Evolutionary conservation across 106 monocot genomes (phyloP), one percentile per base, ranked within the genome.

Genomic region (Allium sativum): DNA sequence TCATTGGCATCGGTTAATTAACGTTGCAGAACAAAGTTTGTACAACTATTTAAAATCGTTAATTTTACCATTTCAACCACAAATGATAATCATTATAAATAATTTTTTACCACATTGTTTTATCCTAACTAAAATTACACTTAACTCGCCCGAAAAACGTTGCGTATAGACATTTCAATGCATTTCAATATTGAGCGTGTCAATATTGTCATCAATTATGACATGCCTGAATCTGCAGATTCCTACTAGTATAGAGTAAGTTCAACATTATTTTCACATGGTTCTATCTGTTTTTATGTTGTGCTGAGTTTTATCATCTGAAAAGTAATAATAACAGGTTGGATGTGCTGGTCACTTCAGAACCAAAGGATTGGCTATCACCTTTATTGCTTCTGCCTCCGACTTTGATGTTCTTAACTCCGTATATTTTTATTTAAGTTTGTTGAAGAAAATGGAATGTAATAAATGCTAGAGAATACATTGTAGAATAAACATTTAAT

Each of bases 151-250:
- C n/a, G n/a, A n/a, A n/a, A n/a, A n/a, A n/a, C n/a, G n/a, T n/a
- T n/a, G n/a, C n/a, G n/a, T n/a, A n/a, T n/a, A n/a, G n/a, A n/a
- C n/a, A n/a, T n/a, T n/a, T n/a, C n/a, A n/a, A n/a, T n/a, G n/a
- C n/a, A n/a, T n/a, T n/a, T n/a, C n/a, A n/a, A 99, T 64, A 99
- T 99, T 62, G 98, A 99, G 71, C 92, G 98, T n/a, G 98, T 99
- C 51, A 99, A 99, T 81, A 99, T 99, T 66, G 98, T 99, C 5
- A 88, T 99, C 40, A 99, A 92, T 66, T 99, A 99, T 72, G 98
- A 99, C 64, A 99, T 99, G 98, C 98, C 98, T 55, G 98, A 99
- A 79, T 99, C 98, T 55, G 92, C 98, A 18, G 98, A 99, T 18
- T 85, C 98, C 19, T 99, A 99, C 46, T 68, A 92, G 66, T 92